phyloP scores from a whole-genome alignment of 2,329 filamentous ascomycete genomes.

The Alternaria postmessia region DNA sequence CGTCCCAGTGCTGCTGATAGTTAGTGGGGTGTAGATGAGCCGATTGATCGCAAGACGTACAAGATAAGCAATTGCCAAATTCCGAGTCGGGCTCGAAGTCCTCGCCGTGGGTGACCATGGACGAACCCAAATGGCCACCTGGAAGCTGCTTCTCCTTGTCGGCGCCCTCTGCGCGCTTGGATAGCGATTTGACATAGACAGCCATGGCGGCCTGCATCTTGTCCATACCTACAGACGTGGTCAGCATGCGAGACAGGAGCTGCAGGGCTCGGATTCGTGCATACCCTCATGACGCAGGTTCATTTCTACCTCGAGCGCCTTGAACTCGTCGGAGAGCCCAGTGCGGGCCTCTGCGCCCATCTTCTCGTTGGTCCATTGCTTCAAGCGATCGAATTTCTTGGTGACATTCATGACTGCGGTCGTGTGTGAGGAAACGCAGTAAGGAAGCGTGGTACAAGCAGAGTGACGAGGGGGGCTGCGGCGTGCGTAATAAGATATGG shows the following conservation, averaged over 20 bases:
- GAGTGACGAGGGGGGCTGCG: conserved; percentile 22
- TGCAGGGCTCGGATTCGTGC: conserved; percentile 16
- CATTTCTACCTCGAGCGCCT: conserved; percentile 89
- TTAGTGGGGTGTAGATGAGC: conserved; percentile 23
- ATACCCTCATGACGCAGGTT: conserved; percentile 84
- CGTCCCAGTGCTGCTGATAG: conserved; percentile 71
- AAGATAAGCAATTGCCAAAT: conserved; percentile 84
- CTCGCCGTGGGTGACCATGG: conserved; percentile 88
- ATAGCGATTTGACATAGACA: conserved; percentile 85
- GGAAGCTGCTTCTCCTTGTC: conserved; percentile 89
- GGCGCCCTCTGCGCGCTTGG: conserved; percentile 82
- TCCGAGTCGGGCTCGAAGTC: conserved; percentile 92
- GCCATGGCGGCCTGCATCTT: conserved; percentile 86
- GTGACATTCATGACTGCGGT: conserved; percentile 65
- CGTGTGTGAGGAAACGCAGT: conserved; percentile 3
- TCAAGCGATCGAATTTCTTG: conserved; percentile 94
- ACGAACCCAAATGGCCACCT: conserved; percentile 78
- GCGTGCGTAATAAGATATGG: conserved; percentile 22
- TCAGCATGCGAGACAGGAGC: conserved; percentile 12
- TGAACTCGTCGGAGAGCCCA: conserved; percentile 88
- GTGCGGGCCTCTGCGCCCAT: conserved; percentile 94
- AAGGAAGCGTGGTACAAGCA: conserved; percentile 10
- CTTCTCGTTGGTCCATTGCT: conserved; percentile 97
- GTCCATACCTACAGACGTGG: conserved; percentile 74
- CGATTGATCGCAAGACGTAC: conserved; percentile 56